Evolutionary conservation across 2,329 filamentous ascomycete species (phyloP).

Genomic region (Aschersonia sp.): DNA sequence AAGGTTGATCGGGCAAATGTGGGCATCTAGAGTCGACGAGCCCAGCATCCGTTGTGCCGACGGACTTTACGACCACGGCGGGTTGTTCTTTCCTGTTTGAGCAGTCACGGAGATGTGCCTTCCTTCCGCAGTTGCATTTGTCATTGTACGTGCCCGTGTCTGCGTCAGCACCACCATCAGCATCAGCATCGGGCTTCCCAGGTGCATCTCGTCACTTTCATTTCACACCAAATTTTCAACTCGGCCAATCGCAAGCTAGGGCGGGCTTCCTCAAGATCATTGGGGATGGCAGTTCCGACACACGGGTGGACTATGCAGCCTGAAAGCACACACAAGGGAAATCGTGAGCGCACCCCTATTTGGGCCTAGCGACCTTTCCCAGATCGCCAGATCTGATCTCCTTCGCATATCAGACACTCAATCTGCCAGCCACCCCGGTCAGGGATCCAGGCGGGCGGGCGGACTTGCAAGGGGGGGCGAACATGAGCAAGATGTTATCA

Average conservation of each 20-base stretch:
- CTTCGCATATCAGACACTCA: conserved; percentile 1
- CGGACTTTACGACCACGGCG: too few species aligned
- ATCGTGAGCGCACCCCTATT: neutral
- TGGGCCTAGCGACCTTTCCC: conserved; percentile 1
- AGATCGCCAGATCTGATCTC: conserved; percentile 8
- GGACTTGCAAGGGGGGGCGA: neutral
- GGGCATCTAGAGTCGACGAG: too few species aligned
- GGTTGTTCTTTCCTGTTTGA: too few species aligned
- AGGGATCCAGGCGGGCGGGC: neutral
- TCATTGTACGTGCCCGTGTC: too few species aligned
- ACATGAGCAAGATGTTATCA: neutral
- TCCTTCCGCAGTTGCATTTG: too few species aligned
- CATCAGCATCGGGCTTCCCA: too few species aligned
- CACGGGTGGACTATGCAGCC: neutral
- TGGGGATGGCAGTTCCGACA: neutral
- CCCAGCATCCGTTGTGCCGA: too few species aligned
- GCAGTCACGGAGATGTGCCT: too few species aligned
- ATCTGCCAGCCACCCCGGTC: neutral
- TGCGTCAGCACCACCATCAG: too few species aligned
- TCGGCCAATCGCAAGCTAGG: neutral
- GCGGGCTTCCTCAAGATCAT: neutral
- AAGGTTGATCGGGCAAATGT: too few species aligned
- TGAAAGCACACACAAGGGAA: neutral
- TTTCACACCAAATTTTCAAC: neutral
- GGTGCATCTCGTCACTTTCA: too few species aligned